phyloP scores from a whole-genome alignment of 148 eudicot species.

The Talinum fruticosum region DNA sequence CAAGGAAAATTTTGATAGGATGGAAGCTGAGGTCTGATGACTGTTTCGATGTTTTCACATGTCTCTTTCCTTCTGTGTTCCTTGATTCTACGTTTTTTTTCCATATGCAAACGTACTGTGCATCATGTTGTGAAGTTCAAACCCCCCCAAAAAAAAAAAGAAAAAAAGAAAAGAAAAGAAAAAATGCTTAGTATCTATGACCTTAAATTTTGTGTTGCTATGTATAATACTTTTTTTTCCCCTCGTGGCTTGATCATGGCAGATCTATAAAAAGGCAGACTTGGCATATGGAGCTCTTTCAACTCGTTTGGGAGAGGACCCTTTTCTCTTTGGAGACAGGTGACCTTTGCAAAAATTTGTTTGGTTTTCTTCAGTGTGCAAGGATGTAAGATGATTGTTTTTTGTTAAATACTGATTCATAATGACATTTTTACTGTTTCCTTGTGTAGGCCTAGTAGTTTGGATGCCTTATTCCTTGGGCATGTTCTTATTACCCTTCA shows the following conservation, averaged over 20 bases:
- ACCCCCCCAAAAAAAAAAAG: neutral
- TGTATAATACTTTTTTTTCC: neutral
- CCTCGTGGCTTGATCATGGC: slow-evolving; percentile 22
- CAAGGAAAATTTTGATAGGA: slow-evolving; percentile 72
- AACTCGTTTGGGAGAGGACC: slow-evolving; percentile 65
- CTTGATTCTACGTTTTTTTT: neutral
- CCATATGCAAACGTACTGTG: neutral
- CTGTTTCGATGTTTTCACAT: slow-evolving; percentile 7
- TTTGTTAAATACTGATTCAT: neutral
- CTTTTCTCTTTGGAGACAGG: slow-evolving; percentile 72
- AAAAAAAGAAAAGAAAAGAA: too few species aligned
- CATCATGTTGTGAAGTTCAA: too few species aligned
- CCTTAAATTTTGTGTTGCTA: neutral
- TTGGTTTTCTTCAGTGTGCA: neutral
- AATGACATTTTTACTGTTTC: slow-evolving; percentile 3
- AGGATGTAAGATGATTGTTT: slow-evolving; percentile 5
- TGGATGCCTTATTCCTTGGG: slow-evolving; percentile 89
- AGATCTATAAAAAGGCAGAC: slow-evolving; percentile 77
- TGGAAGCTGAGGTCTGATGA: slow-evolving; percentile 66
- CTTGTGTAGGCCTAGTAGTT: slow-evolving; percentile 76
- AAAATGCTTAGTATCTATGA: neutral
- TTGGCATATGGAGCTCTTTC: slow-evolving; percentile 76
- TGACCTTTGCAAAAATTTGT: slow-evolving; percentile 15
- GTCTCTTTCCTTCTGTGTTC: neutral
- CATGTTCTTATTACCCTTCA: slow-evolving; percentile 78